These are phyloP conservation scores for Rhizoclosmatium globosum DNA, from an alignment of 192 early-diverging fungal species.

Conservation along the genomic window DNA sequence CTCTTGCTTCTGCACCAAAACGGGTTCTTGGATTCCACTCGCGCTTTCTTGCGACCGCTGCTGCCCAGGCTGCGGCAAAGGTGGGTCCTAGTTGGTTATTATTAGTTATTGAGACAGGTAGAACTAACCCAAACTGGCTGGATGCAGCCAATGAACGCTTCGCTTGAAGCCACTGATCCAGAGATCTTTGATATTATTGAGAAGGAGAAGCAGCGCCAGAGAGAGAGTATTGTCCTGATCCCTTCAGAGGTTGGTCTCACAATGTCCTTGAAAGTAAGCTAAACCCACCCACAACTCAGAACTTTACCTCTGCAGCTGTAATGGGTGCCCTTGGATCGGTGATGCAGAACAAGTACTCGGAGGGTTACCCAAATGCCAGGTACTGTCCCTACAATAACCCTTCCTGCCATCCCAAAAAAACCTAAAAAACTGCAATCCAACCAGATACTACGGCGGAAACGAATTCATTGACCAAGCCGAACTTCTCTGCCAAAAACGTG, in stretches of 20 bases:
- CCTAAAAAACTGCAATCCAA: background rate
- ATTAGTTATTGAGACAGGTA: background rate
- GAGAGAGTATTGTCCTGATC: conserved; percentile 91
- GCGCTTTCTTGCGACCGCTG: conserved; percentile 19
- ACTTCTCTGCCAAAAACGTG: conserved; percentile 91
- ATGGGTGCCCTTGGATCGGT: conserved; percentile 96
- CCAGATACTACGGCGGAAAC: conserved; percentile 99
- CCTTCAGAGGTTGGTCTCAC: conserved; percentile 83
- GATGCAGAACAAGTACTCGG: conserved; percentile 99
- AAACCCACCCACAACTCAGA: conserved; percentile 56
- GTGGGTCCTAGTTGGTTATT: background rate
- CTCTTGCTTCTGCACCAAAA: background rate
- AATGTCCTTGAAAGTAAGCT: too few species aligned
- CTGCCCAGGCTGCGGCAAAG: conserved; percentile 22
- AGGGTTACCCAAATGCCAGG: conserved; percentile 95
- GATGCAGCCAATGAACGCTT: conserved; percentile 68
- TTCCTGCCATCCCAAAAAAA: background rate
- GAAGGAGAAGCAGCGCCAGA: conserved; percentile 93
- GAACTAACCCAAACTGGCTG: background rate
- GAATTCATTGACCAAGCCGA: conserved; percentile 97
- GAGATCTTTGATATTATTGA: conserved; percentile 96
- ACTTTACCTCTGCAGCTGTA: conserved; percentile 96
- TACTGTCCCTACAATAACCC: conserved; percentile 19
- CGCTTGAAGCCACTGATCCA: conserved; percentile 80
- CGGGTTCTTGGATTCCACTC: background rate